A percentile compares a stretch with the other conserved stretches of the same genome.
These are phyloP conservation scores for Euphorbia schlechtendalii DNA, from an alignment of 441 rosid genomes.

Conservation along the genomic window DNA sequence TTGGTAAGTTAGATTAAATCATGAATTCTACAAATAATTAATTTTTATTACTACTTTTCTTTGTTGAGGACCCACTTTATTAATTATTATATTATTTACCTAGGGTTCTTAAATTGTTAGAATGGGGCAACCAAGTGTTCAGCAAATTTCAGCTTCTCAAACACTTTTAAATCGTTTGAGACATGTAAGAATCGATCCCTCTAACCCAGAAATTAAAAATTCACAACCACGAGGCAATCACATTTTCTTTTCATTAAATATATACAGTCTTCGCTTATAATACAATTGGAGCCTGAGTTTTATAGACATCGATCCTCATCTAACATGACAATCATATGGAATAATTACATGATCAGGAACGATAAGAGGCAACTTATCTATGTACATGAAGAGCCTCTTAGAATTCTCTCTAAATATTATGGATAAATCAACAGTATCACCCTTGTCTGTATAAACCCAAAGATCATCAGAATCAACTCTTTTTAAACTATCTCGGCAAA, in stretches of 20 bases:
- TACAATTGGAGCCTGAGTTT: slow-evolving; percentile 1
- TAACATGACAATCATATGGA: slow-evolving; percentile 42
- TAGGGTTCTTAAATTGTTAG: too few species aligned
- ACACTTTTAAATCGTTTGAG: too few species aligned
- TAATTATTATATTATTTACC: too few species aligned
- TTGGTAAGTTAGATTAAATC: too few species aligned
- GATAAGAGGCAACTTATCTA: too few species aligned
- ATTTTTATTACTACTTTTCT: too few species aligned
- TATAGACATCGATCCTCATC: slow-evolving; percentile 28
- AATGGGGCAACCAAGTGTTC: too few species aligned
- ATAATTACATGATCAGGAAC: slow-evolving; percentile 47
- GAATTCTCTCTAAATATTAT: slow-evolving; percentile 48
- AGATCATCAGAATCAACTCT: slow-evolving; percentile 70
- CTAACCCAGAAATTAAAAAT: too few species aligned
- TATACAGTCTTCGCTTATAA: slow-evolving; percentile 15
- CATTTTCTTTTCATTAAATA: slow-evolving; percentile 3
- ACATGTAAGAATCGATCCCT: too few species aligned
- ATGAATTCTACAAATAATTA: too few species aligned
- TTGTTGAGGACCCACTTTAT: too few species aligned
- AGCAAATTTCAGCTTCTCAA: too few species aligned
- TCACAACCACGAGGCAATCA: slow-evolving; percentile 7
- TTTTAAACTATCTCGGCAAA: slow-evolving; percentile 71
- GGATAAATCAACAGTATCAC: slow-evolving; percentile 42
- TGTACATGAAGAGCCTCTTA: slow-evolving; percentile 56
- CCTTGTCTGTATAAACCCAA: slow-evolving; percentile 57